phyloP scores from a whole-genome alignment of 208 protist genomes.

The Tritrichomonas foetus region DNA sequence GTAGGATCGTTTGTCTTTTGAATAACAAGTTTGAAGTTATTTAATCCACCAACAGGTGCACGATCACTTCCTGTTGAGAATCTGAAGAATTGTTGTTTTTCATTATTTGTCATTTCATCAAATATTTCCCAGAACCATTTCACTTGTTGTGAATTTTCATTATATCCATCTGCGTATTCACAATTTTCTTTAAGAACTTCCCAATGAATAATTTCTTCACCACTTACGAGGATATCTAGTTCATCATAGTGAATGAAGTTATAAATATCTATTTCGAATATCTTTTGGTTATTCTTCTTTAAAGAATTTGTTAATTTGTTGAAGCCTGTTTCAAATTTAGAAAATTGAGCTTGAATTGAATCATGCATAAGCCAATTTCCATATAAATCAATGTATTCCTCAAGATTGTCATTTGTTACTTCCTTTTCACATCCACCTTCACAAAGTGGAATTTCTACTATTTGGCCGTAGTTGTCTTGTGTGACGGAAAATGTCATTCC shows the following conservation, averaged over 20 bases:
- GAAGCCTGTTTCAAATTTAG: neutral
- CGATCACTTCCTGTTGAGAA: constrained; percentile 61
- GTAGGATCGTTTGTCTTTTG: constrained; percentile 45
- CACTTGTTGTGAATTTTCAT: constrained; percentile 45
- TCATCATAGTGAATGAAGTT: neutral
- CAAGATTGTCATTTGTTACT: constrained; percentile 53
- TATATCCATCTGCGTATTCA: constrained; percentile 61
- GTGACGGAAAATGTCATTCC: constrained; percentile 11
- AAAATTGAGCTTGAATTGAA: neutral
- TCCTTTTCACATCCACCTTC: constrained; percentile 44
- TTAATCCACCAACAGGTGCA: neutral
- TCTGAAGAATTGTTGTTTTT: constrained; percentile 59
- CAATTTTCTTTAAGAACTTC: neutral
- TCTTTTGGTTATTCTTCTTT: no score
- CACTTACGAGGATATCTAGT: constrained; percentile 17
- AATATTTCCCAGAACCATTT: constrained; percentile 62
- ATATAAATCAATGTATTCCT: constrained; percentile 53
- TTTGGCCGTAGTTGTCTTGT: constrained; percentile 40
- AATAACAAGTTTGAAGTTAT: constrained; percentile 39
- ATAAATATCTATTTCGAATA: constrained; percentile 46
- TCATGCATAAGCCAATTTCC: neutral
- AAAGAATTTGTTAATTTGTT: neutral
- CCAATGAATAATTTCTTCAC: neutral
- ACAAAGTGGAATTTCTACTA: constrained; percentile 42
- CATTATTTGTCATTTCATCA: constrained; percentile 51